Evolutionary conservation across 208 protist genomes (phyloP), one percentile per base, ranked within the genome.

Genomic region (Crithidia bombi): DNA sequence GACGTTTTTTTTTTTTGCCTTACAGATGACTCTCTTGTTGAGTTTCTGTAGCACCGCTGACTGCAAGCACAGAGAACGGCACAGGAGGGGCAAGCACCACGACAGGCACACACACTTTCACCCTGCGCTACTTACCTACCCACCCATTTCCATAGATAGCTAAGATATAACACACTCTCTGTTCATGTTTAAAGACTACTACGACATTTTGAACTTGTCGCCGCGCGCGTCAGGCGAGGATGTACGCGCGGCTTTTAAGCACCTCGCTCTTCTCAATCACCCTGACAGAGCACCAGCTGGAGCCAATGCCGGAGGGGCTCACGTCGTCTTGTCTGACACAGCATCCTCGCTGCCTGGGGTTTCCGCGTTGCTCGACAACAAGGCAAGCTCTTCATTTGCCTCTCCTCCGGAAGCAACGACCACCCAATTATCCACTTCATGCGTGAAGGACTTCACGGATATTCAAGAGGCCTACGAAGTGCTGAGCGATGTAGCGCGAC

Each of bases 381-480:
- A 38, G 33, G 26, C 33, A 30, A 28, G 43, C 33, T 43, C 52
- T 5, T 23, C 52, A 17, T 43, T 17, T 39, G 38, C 52, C 3
- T 28, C 5, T 15, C 5, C 21, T 6, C 21, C 23, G 14, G 4
- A 9, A 47, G 43, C 15, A 6, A 47, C 30, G 14, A 17, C 30
- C 5, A 26, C 47, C 23, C 5, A 33, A 33, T 11, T 35, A 9
- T 28, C 25, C 19, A 5, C 5, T 28, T 33, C 38, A 2, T 17
- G 12, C 38, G n/a, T 38, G n/a, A 44, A 32, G 32, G 52, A 70
- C 54, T 96, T 95, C 65, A 85, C 81, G 10, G 85, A 87, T 10
- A 59, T 94, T 23, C 85, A 92, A 52, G 89, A 96, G 65, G 87
- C 92, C 33, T 96, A 96, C 65, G 92, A 96, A 67, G 89, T 96